Base-by-base conservation (phyloP, 164 flowering plant genomes). In the Vitis rotundifolia region DNA sequence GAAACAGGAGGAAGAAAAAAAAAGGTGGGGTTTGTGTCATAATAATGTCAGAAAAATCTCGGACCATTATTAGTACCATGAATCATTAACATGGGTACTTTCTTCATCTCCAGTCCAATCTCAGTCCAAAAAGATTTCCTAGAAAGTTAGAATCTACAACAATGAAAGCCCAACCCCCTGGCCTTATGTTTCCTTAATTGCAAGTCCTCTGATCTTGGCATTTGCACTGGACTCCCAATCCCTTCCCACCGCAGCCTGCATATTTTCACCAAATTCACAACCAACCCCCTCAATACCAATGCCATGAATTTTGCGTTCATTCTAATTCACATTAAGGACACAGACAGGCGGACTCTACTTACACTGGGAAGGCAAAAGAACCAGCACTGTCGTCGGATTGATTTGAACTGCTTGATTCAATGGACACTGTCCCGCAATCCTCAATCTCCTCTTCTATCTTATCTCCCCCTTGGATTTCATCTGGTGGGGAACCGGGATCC, bases 321-420 rank as follows among this genome's bases (percentile, higher is more conserved):
- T 37, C 44, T 37, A 8, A n/a, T 53, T 53, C 5, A 53, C 13
- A 53, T 3, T 53, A 12, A 53, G n/a, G 5, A 53, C 5, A 51
- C 3, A 51, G 54, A 14, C 14, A 15, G 15, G n/a, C 59, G 16
- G 51, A 16, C 49, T 19, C 5, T 19, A 75, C 87, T 73, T 81
- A 85, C 91, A 77, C 68, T 4, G 91, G 91, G 68, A 87, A 87
- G 13, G 91, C 81, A 64, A 87, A 84, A n/a, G 89, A 85, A 11
- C 81, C 75, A 1, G 66, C 73, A 68, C 91, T 82, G 78, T 78
- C 68, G 18, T 82, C 81, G 2, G 91, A 87, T 59, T 74, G 78
- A 63, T 63, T 75, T 19, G 90, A 87, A 51, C 74, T 74, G 65
- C 71, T 80, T 56, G 88, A 84, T 3, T 37, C 44, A 37, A 37